Evolutionary conservation across 2,329 filamentous ascomycete species (phyloP).

Genomic region (Thielaviopsis euricoi): DNA sequence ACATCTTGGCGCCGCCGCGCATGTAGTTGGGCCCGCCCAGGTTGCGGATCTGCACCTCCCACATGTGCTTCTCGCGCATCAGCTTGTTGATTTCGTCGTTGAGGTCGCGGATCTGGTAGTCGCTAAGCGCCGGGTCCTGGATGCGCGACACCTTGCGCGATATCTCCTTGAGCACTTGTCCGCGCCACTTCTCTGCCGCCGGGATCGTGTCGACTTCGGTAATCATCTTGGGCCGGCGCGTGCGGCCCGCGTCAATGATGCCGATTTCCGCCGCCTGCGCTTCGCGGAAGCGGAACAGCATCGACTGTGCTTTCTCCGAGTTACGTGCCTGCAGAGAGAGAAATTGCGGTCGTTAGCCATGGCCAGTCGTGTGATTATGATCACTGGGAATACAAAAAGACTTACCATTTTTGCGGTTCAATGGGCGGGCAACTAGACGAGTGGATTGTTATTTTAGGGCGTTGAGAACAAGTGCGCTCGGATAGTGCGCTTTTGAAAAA

Average conservation of each 20-base stretch:
- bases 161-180: constrained; percentile 93
- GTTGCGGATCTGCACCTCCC: constrained; percentile 93
- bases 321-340: constrained; percentile 62
- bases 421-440: background rate
- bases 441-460: background rate
- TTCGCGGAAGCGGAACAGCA: constrained; percentile 99
- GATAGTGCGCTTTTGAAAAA: too few relatives aligned
- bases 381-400: too few relatives aligned
- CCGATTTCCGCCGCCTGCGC: constrained; percentile 90
- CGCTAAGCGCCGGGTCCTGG: constrained; percentile 77
- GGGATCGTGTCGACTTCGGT: constrained; percentile 73
- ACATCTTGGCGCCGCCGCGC: constrained; percentile 52
- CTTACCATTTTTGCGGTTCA: constrained; percentile 1
- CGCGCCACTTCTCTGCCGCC: constrained; percentile 91
- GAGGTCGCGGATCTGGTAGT: constrained; percentile 93
- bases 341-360: too few relatives aligned
- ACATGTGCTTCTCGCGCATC: constrained; percentile 98
- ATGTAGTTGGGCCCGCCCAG: constrained; percentile 96
- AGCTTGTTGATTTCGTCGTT: constrained; percentile 99
- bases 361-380: too few relatives aligned
- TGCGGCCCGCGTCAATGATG: constrained; percentile 83
- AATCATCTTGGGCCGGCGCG: constrained; percentile 80
- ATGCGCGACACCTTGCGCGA: constrained; percentile 93
- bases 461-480: background rate
- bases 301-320: constrained; percentile 96